Evolutionary conservation across 2,329 filamentous ascomycete genomes (phyloP).

Genomic region (Aphanocladium album): DNA sequence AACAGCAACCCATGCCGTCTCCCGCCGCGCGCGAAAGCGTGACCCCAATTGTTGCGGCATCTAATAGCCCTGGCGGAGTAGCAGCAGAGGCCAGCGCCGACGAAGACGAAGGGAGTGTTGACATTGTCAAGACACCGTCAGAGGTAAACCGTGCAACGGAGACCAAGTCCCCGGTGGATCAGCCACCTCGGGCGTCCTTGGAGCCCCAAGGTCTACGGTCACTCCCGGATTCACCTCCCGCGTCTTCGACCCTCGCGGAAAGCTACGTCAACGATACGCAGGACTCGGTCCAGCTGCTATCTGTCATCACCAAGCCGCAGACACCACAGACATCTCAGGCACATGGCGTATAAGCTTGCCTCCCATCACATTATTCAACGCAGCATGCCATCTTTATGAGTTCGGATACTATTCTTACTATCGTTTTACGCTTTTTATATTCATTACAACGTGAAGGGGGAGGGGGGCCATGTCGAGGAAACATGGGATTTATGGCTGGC

Average conservation of each 20-base stretch:
- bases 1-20: background rate
- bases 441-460: background rate
- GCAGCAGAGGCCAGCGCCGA: background rate
- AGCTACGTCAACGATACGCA: conserved; percentile 18
- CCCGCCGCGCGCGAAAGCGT: background rate
- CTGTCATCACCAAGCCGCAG: background rate
- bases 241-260: conserved; percentile 16
- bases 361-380: background rate
- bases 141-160: background rate
- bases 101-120: background rate
- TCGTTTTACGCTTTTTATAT: background rate
- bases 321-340: background rate
- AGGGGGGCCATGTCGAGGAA: background rate
- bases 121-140: background rate
- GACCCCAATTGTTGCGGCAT: background rate
- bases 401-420: background rate
- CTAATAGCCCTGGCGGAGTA: background rate
- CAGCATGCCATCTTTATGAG: background rate
- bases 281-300: background rate
- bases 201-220: background rate
- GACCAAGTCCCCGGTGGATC: background rate
- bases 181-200: background rate
- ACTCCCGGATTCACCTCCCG: background rate
- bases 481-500: background rate
- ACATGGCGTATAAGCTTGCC: background rate